Evolutionary conservation across 345 rosid genomes (phyloP).

Genomic region (Trapa incisa): DNA sequence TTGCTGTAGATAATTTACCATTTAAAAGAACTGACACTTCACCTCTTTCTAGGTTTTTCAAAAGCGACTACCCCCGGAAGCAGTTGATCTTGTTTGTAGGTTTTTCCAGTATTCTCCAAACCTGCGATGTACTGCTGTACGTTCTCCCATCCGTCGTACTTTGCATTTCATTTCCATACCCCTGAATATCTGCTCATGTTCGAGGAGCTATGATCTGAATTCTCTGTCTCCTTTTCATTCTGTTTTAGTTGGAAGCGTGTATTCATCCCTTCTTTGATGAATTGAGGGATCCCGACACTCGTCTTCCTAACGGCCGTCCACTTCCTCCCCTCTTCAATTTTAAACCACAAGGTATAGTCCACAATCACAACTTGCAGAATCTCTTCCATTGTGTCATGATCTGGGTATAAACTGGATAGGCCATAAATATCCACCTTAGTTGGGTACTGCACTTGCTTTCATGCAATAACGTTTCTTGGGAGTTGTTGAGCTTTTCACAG

Average conservation of each 20-base stretch:
- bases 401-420: neutral
- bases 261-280: slow-evolving; percentile 86
- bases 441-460: too few relatives aligned
- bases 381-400: neutral
- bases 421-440: neutral
- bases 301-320: slow-evolving; percentile 89
- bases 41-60: slow-evolving; percentile 45
- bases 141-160: slow-evolving; percentile 12
- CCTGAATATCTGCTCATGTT: neutral
- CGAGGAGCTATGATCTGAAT: neutral
- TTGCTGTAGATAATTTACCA: neutral
- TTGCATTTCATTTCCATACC: neutral
- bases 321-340: slow-evolving; percentile 87
- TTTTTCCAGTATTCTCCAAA: slow-evolving; percentile 95
- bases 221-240: neutral
- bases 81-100: slow-evolving; percentile 91
- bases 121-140: slow-evolving; percentile 93
- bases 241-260: slow-evolving; percentile 73
- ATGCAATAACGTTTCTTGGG: too few relatives aligned
- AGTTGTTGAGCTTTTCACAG: too few relatives aligned
- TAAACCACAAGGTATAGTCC: slow-evolving; percentile 51
- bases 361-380: neutral
- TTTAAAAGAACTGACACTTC: neutral
- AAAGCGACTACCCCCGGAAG: slow-evolving; percentile 91
- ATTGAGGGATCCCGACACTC: slow-evolving; percentile 71